Percentiles rank a stretch among this genome's conserved stretches.
Conservation (phyloP, 768 basidiomycete species). For the Tylopilus intermedius region DNA sequence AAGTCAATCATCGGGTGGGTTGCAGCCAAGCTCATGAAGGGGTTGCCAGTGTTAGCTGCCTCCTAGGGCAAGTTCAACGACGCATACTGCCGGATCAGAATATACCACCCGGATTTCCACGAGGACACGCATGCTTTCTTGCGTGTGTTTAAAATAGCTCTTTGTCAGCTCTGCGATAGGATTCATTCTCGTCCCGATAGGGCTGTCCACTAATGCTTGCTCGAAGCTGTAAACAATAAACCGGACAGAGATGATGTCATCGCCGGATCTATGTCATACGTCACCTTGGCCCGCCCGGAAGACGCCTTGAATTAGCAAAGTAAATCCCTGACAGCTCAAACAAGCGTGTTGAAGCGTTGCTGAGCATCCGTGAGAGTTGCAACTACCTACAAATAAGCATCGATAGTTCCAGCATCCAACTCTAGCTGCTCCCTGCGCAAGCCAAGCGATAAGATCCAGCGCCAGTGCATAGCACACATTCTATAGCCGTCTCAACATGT, state of each 20-base stretch:
- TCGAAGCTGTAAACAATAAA: too few species aligned
- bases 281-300: neutral
- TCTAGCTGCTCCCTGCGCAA: neutral
- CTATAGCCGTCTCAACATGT: constrained; percentile 31
- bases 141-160: too few species aligned
- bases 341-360: neutral
- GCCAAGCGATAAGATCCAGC: neutral
- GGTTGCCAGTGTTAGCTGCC: neutral
- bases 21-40: neutral
- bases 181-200: neutral
- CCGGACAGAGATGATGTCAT: neutral
- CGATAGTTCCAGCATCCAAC: neutral
- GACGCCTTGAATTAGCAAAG: neutral
- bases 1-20: neutral
- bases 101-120: neutral
- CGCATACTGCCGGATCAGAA: too few species aligned
- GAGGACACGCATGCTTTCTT: too few species aligned
- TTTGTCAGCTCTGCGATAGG: neutral
- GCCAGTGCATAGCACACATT: neutral
- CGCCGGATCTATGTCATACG: neutral
- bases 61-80: neutral
- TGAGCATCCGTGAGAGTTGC: neutral
- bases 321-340: neutral
- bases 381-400: neutral
- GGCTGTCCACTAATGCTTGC: neutral